Evolutionary conservation across 257 asterid genomes (phyloP), one percentile per base, ranked within the genome.

Genomic region (Nyctanthes arbortristis): DNA sequence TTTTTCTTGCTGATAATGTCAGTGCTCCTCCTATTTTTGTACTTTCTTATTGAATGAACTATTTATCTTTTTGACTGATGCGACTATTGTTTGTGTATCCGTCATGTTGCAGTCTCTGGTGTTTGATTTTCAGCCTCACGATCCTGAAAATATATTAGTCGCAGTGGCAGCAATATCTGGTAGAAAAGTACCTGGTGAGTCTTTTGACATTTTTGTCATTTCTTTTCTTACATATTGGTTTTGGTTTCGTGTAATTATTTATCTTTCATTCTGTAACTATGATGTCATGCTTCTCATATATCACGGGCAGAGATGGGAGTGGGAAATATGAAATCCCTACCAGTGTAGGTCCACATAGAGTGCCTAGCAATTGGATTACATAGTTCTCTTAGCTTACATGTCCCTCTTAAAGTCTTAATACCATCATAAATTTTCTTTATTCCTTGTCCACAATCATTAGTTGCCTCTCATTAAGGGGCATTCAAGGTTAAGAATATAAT

Each of bases 111-210:
- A 77, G 84, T 88, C 68, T 20, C 3, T 79, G 55, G 96, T 83
- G 25, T 88, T 71, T 73, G 96, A 92, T 75, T 92, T 92, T 61
- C 98, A 89, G 75, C 98, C 98, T 5, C 30, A 69, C 70, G 92
- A 92, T 71, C 96, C 98, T 3, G 94, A 92, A 73, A 85, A 69
- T 59, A 25, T 89, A 37, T 71, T 43, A 69, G 85, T 87, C 22
- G 96, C 96, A 7, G 74, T 73, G 30, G 78, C 88, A 14, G 96
- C 96, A 14, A 75, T 92, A 69, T 80, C 88, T 1, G 88, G 94
- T 1, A 49, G 78, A 69, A 72, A 82, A 39, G 78, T 92, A 37
- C 67, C 88, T 4, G 96, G 95, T 88, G 24, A 78, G 63, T 47
- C 43, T 43, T n/a, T 27, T 63, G 2, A 32, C 14, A n/a, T 45